Evolutionary conservation across 73 alveolate genomes (phyloP).

Genomic region (Symbiodinium natans): DNA sequence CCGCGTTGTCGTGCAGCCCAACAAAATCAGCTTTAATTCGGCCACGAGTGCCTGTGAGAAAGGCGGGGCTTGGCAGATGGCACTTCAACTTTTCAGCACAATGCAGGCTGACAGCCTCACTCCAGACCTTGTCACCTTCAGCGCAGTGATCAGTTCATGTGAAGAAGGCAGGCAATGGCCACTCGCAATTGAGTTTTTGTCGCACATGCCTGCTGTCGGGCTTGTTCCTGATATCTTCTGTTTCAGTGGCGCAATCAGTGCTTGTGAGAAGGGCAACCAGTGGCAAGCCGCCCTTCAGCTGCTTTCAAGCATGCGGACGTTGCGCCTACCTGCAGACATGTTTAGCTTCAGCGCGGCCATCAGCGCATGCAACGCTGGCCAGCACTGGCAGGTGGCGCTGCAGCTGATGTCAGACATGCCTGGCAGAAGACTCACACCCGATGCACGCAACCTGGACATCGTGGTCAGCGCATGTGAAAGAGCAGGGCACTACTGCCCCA

Average conservation of each 20-base stretch:
- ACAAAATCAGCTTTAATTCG: conserved; percentile 24
- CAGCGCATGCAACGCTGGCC: background rate
- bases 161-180: conserved; percentile 22
- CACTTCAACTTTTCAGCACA: background rate
- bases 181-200: background rate
- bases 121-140: background rate
- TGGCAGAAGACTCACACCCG: background rate
- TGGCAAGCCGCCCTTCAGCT: background rate
- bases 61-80: conserved; percentile 40
- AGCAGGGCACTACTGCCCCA: background rate
- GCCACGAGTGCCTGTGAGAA: conserved; percentile 25
- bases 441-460: background rate
- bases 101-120: background rate
- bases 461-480: background rate
- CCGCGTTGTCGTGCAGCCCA: background rate
- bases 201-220: background rate
- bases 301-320: background rate
- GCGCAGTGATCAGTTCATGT: background rate
- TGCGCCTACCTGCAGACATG: background rate
- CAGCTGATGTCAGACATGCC: background rate
- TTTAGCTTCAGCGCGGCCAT: conserved; percentile 8
- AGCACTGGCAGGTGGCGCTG: background rate
- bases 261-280: background rate
- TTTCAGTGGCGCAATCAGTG: background rate
- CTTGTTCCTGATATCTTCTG: background rate